Base-by-base conservation (phyloP, 371 early-diverging fungal species). In the Mortierella sp. region DNA sequence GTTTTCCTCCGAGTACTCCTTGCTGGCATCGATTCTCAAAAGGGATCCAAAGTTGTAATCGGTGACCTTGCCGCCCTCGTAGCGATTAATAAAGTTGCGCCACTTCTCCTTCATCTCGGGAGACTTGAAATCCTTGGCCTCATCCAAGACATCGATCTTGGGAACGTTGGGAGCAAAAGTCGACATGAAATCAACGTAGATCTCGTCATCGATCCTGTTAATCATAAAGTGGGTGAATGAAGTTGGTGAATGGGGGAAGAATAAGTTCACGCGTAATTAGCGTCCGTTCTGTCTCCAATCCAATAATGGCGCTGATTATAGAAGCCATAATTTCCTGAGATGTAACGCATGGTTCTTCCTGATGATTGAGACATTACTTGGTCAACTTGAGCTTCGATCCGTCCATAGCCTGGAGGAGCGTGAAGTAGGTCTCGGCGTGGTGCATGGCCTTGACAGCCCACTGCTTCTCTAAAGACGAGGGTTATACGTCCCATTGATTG, bases 401-500 rank as follows among this genome's bases (percentile, higher is more conserved):
- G 65, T 95, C 96, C 45, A 96, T 89, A 44, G 90, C 74, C 45
- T 91, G 88, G 72, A 98, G 90, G 77, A 98, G 90, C 58, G 94
- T 94, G 91, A 95, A 95, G 88, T 96, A 97, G 19, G 97, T 96
- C 83, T 98, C 98, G 54, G 98, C 97, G 84, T 98, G 97, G 82
- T 96, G 96, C 92, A 96, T 92, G 54, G 98, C 97, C 92, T 96
- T 96, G 90, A 97, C 97, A 74, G 96, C 97, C 97, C 97, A 97
- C 86, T 97, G 97, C 92, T 94, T 95, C 91, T 97, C 95, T 93
- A 82, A 76, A 57, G 34, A 68, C 19, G 70, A 16, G 47, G 48
- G 50, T 24, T 2, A 75, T 45, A 72, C 44, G 38, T 63, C 47
- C 34, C 70, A 65, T 42, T 50, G 47, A 45, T 38, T 10, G 42